Evolutionary conservation across 768 basidiomycete genomes (phyloP), one percentile per base, ranked within the genome.

Genomic region (Auricularia sp.): DNA sequence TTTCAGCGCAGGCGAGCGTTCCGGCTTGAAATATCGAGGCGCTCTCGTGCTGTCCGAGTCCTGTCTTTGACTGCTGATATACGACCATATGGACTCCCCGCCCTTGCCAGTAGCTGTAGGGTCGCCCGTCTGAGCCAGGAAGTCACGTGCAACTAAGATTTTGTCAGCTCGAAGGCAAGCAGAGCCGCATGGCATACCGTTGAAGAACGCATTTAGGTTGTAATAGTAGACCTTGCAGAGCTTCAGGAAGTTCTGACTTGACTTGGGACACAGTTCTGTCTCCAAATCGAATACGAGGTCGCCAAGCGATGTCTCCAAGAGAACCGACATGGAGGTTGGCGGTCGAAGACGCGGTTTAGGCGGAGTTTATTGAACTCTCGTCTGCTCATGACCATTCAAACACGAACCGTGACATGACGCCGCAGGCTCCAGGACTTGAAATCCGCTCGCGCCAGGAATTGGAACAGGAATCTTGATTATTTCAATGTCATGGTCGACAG

Each of bases 151-250:
- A 8, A 99, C 94, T 97, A 66, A 66, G 33, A 42, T 42, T 51
- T 47, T n/a, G 12, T 4, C 21, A 35, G 61, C 66, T 66, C 47
- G 62, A 67, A 33, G 12, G 21, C 34, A 61, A 29, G 29, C 2
- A 16, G 42, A 42, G 35, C 34, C n/a, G 43, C 16, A 16, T 16
- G 56, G 18, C 33, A 77, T 42, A 94, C 94, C 93, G 77, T 99
- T 98, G 83, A 98, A 98, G 79, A 99, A 99, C 0, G 93, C 93
- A 73, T 94, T 93, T 66, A 97, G 77, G 73, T 95, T 96, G 80
- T 96, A 98, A 74, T 96, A 96, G 74, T 97, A 97, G 65, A 91
- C 81, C 79, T 98, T 98, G 79, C 94, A 98, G 64, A 99, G 80
- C 75, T 99, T 99, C 64, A 99, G 83, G 72, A 98, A 98, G 80